These are phyloP conservation scores for Periconia digitata DNA, from an alignment of 2,329 filamentous ascomycete species.

Conservation along the genomic window DNA sequence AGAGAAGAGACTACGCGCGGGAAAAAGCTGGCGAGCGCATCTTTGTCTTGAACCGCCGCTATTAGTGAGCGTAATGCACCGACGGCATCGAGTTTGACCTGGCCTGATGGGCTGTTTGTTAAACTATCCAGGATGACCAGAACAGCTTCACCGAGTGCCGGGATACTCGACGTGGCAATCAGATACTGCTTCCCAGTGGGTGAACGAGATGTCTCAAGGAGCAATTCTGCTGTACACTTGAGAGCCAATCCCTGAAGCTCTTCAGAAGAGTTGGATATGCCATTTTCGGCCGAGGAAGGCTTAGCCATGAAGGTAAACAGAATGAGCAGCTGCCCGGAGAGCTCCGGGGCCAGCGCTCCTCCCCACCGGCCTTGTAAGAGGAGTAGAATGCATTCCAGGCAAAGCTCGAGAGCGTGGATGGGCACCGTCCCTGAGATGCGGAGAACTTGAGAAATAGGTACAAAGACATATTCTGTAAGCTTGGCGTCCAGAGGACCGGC, in stretches of 20 bases:
- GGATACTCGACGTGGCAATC: constrained; percentile 63
- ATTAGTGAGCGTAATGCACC: constrained; percentile 65
- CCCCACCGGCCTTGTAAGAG: constrained; percentile 82
- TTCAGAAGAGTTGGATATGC: constrained; percentile 60
- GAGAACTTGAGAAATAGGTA: constrained; percentile 85
- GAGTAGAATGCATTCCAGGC: constrained; percentile 72
- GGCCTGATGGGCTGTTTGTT: constrained; percentile 62
- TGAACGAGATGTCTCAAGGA: constrained; percentile 58
- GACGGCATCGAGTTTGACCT: constrained; percentile 72
- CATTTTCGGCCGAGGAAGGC: constrained; percentile 59
- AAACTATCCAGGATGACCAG: constrained; percentile 77
- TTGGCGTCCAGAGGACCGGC: constrained; percentile 68
- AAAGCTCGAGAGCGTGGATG: constrained; percentile 71
- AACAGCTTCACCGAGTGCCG: constrained; percentile 78
- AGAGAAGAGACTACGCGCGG: constrained; percentile 85
- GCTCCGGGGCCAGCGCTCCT: constrained; percentile 65
- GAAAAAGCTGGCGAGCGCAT: constrained; percentile 81
- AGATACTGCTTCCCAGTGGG: constrained; percentile 54
- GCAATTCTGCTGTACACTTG: constrained; percentile 66
- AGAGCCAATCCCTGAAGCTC: constrained; percentile 76
- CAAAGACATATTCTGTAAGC: constrained; percentile 92
- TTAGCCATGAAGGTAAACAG: constrained; percentile 80
- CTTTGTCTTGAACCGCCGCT: constrained; percentile 65
- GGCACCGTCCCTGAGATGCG: constrained; percentile 73
- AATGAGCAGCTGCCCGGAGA: constrained; percentile 83